Evolutionary conservation across 2,329 filamentous ascomycete species (phyloP), one percentile per base, ranked within the genome.

Genomic region (Pseudocercospora fijiensis): DNA sequence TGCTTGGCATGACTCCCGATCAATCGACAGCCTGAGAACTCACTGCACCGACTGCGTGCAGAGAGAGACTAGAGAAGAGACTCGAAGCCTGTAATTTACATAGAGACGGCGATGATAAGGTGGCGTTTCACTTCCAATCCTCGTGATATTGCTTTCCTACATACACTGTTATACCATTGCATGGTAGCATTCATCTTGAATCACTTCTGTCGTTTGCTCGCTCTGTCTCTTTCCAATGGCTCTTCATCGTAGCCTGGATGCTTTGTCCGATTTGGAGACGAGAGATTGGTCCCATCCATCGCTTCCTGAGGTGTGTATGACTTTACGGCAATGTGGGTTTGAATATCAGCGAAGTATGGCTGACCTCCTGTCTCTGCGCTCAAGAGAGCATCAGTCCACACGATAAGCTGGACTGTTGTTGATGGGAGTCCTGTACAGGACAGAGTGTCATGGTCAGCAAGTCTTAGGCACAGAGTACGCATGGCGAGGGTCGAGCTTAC

Each of bases 161-260:
- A 1, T 37, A 37, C 33, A 3, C 33, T 37, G 33, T 5, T 37
- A 16, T 16, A 37, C 33, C 5, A 16, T 6, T 37, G 33, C 5
- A 13, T 37, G 33, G 4, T 16, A 37, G 33, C 3, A 13, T 4
- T 37, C 33, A n/a, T 24, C 49, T 52, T 24, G 10, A 2, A 13
- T 52, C 49, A 52, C 2, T 52, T 27, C 49, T 52, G 49, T 52
- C 49, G 24, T 13, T 52, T 52, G 16, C 24, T 27, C 10, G 20
- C 24, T 11, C 47, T 52, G 49, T n/a, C 3, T 13, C 18, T 37
- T 8, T 57, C 37, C 18, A 52, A 30, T 18, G 28, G n/a, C 18
- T 60, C 60, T n/a, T 52, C 37, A 27, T 64, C 66, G 24, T 68
- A 68, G 7, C 66, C 66, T n/a, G 63, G 66, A 63, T 68, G 66